Conservation (phyloP, 1,284 basidiomycete genomes). For the Fistulina hepatica region DNA sequence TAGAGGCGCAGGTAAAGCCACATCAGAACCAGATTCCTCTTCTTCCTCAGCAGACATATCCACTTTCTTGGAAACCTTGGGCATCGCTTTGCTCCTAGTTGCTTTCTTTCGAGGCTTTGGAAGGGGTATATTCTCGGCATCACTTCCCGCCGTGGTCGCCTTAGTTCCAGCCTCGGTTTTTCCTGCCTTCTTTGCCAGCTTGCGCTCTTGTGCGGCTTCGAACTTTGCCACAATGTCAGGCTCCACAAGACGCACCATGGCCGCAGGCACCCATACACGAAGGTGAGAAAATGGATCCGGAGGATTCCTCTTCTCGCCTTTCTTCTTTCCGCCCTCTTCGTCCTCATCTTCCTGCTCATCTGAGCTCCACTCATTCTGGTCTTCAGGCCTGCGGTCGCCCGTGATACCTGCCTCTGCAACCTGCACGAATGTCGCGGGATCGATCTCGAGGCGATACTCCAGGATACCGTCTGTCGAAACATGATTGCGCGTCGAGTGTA, state of each 20-base stretch:
- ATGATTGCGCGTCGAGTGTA: constrained; percentile 36
- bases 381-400: constrained; percentile 45
- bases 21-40: no score
- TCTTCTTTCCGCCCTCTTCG: constrained; percentile 29
- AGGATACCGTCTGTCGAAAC: constrained; percentile 55
- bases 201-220: constrained; percentile 39
- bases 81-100: no score
- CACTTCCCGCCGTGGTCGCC: no score
- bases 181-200: constrained; percentile 37
- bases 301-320: constrained; percentile 29
- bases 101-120: no score
- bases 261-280: constrained; percentile 68
- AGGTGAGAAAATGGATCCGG: constrained; percentile 40
- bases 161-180: constrained; percentile 21
- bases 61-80: no score
- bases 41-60: no score
- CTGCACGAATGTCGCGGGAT: constrained; percentile 50
- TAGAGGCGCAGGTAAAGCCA: no score
- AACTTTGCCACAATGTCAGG: constrained; percentile 51
- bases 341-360: constrained; percentile 17
- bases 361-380: constrained; percentile 37
- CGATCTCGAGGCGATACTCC: constrained; percentile 66
- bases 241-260: constrained; percentile 57
- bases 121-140: no score
- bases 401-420: constrained; percentile 54